Evolutionary conservation across 768 basidiomycete species (phyloP), one percentile per base, ranked within the genome.

Genomic region (Dentipellis sp.): DNA sequence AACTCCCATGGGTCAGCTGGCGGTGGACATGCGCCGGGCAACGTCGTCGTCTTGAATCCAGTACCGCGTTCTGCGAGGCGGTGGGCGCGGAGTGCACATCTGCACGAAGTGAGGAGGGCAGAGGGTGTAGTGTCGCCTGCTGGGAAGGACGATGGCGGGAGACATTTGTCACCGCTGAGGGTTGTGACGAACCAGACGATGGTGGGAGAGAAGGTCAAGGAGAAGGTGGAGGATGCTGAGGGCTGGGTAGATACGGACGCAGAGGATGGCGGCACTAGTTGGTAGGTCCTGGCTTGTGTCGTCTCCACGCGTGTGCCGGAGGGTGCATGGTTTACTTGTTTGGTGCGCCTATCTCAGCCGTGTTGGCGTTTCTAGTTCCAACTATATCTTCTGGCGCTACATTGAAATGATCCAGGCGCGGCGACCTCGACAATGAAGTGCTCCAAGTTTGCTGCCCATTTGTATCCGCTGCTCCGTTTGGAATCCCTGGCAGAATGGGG

Each of bases 1-100:
- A 75, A 67, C 58, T 81, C 80, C 2, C 73, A 75, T n/a, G 68
- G 67, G 17, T 52, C 56, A 14, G 62, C 61, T 11, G 57, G 63
- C 53, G 56, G 55, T 46, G 35, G 17, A 29, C 39, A 48, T 59
- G 59, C 38, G 67, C 57, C 66, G 35, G 70, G 69, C 14, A 29
- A 29, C 29, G 29, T 29, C 6, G 29, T 29, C 3, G 29, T 29
- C 29, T 29, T 29, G 29, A 29, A 29, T 29, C 66, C 67, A 42
- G 71, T 69, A 5, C 75, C 75, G 52, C 77, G 78, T 54, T 74
- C 74, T 0, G 76, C 78, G 16, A 79, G 76, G 58, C 75, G 75
- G 38, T 83, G 82, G 78, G 85, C 84, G 19, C 72, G 82, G 38
- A 83, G 74, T 0, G 81, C 86, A 3, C 86, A 88, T 71, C 61